These are phyloP conservation scores for Triadica sebifera DNA, from an alignment of 345 rosid genomes.

Conservation along the genomic window DNA sequence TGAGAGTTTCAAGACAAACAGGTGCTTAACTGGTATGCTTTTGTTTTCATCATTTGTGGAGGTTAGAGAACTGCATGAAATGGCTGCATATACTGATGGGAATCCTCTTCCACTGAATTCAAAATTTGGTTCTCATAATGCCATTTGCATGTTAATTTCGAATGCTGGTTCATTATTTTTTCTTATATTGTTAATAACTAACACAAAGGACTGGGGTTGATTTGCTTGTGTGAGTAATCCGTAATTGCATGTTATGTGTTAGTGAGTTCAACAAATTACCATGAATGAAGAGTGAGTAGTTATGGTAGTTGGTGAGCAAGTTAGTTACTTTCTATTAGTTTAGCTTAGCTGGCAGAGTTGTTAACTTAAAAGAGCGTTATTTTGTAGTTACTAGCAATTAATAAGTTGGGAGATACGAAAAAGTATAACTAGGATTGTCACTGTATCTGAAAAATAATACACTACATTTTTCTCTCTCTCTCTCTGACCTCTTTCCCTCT, in stretches of 20 bases:
- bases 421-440: too few species aligned
- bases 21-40: constrained; percentile 79
- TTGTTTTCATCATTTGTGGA: constrained; percentile 40
- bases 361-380: too few species aligned
- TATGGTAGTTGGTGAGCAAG: too few species aligned
- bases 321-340: too few species aligned
- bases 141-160: background rate
- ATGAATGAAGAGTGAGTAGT: too few species aligned
- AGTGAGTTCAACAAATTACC: too few species aligned
- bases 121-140: background rate
- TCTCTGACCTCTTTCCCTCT: too few species aligned
- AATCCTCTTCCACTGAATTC: background rate
- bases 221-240: constrained; percentile 15
- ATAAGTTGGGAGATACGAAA: too few species aligned
- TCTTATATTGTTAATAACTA: background rate
- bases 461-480: too few species aligned
- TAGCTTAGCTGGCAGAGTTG: too few species aligned
- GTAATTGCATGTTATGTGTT: background rate
- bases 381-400: too few species aligned
- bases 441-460: too few species aligned
- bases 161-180: background rate
- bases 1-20: constrained; percentile 99
- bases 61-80: constrained; percentile 30
- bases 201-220: background rate
- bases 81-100: constrained; percentile 14